Evolutionary conservation across 306 rosid species (phyloP), one percentile per base, ranked within the genome.

Genomic region (Urtica urens): DNA sequence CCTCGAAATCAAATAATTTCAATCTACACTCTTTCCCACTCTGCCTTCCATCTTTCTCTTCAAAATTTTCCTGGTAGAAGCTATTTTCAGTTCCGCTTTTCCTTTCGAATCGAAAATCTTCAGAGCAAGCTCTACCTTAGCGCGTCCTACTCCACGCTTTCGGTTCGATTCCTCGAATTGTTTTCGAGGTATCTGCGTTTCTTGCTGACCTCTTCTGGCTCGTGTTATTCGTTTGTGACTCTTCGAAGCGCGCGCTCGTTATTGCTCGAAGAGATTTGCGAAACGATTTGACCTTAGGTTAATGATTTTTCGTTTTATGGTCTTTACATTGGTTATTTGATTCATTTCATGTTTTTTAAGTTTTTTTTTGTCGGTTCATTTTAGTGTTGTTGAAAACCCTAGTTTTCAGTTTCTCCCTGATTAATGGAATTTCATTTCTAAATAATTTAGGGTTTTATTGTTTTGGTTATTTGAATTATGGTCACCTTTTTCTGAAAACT

Each of bases 1-100:
- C 55, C 63, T 55, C 59, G 39, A 41, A 67, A 40, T 30, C 47
- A 27, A 66, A 51, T 18, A 23, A 24, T 3, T 19, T 23, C 12
- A 20, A 8, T 26, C 11, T 25, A 12, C 10, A n/a, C 26, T 22
- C 27, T 12, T 17, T 40, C 56, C 18, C 47, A 27, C 31, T 29
- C 41, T 23, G 14, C 1, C 43, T 13, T 3, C 18, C 12, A 21
- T 58, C 27, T 14, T 23, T 1, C 5, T 28, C 47, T 51, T 13
- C 23, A 13, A 3, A 5, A 6, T 10, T 53, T 37, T 24, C 13
- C 19, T 23, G 6, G n/a, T n/a, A 27, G 23, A 13, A 26, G 7
- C 10, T 23, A 16, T 11, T 38, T 13, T 15, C 2, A 19, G n/a
- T 39, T 37, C 24, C 25, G 42, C 13, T 26, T 18, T 39, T 20